Conservation (phyloP, 805 yeast species). For the Dipodascopsis tothii region DNA sequence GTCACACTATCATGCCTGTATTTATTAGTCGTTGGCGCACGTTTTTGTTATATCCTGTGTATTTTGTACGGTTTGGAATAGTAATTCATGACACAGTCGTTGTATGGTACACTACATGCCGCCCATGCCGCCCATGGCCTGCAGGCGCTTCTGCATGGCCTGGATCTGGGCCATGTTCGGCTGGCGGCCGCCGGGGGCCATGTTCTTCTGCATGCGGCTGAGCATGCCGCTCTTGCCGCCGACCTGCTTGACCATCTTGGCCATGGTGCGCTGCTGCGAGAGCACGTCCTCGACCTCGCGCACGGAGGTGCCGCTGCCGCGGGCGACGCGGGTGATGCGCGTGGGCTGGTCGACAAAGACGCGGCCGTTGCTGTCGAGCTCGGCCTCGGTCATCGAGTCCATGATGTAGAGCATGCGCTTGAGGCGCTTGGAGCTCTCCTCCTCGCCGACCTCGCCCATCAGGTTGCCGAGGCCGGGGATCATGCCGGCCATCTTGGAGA, state of each 20-base stretch:
- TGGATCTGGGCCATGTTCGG: slow-evolving; percentile 36
- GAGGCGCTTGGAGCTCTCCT: slow-evolving; percentile 76
- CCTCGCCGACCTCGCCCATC: slow-evolving; percentile 69
- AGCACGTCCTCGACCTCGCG: slow-evolving; percentile 89
- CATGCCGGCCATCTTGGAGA: slow-evolving; percentile 90
- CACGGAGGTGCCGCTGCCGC: slow-evolving; percentile 89
- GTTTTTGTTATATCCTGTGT: background rate
- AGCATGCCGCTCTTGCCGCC: slow-evolving; percentile 50
- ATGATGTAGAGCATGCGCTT: slow-evolving; percentile 83
- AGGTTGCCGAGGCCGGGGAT: slow-evolving; percentile 83
- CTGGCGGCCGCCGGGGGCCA: slow-evolving; percentile 28
- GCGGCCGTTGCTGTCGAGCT: slow-evolving; percentile 82
- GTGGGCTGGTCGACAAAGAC: slow-evolving; percentile 73
- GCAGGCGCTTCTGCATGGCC: slow-evolving; percentile 41
- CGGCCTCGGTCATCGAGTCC: slow-evolving; percentile 91
- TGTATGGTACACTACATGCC: too few species aligned
- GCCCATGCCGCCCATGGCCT: slow-evolving; percentile 44
- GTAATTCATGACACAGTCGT: too few species aligned
- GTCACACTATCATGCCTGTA: background rate
- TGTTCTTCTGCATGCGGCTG: slow-evolving; percentile 35
- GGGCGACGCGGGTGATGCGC: slow-evolving; percentile 81
- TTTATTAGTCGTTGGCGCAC: background rate
- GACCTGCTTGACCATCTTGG: slow-evolving; percentile 74
- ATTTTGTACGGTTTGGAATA: background rate
- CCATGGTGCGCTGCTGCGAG: slow-evolving; percentile 89